Evolutionary conservation across 768 basidiomycete genomes (phyloP).

Genomic region (Dioszegia crocea): DNA sequence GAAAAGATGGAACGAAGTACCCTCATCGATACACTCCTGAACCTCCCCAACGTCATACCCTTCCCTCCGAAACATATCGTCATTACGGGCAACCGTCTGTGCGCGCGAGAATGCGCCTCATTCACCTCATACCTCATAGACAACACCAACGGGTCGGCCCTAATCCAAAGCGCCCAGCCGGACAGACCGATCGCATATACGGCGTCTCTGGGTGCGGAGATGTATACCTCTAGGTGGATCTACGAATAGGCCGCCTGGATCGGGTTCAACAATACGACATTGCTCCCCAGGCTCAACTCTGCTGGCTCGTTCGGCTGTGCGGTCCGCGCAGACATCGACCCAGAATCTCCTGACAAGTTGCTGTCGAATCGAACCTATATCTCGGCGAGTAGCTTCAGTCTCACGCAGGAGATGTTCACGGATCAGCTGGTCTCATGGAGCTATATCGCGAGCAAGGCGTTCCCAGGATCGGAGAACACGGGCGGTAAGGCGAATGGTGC

Average conservation of each 20-base stretch:
- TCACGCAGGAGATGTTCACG: constrained; percentile 8
- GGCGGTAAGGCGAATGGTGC: background rate
- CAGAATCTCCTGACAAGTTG: constrained; percentile 19
- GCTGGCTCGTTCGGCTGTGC: constrained; percentile 17
- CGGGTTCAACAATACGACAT: constrained; percentile 1
- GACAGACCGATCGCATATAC: constrained; percentile 17
- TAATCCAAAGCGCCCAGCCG: constrained; percentile 18
- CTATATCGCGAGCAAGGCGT: constrained; percentile 13
- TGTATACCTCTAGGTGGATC: constrained; percentile 3
- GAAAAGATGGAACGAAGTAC: constrained; percentile 5
- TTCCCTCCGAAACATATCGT: constrained; percentile 22
- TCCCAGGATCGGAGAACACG: background rate
- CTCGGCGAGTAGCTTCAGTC: constrained; percentile 8
- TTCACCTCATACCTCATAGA: constrained; percentile 28
- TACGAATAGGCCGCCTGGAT: constrained; percentile 8
- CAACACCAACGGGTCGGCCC: constrained; percentile 21
- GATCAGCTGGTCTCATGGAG: constrained; percentile 15
- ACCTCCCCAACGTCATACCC: constrained; percentile 12
- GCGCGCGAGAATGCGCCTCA: constrained; percentile 17
- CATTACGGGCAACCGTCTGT: constrained; percentile 28
- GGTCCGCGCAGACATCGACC: constrained; percentile 12
- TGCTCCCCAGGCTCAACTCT: constrained; percentile 7
- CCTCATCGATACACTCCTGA: constrained; percentile 6
- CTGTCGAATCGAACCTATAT: constrained; percentile 16
- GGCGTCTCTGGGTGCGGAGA: constrained; percentile 22